These are phyloP conservation scores for Petunia secreta DNA, from an alignment of 257 asterid genomes.

Conservation along the genomic window DNA sequence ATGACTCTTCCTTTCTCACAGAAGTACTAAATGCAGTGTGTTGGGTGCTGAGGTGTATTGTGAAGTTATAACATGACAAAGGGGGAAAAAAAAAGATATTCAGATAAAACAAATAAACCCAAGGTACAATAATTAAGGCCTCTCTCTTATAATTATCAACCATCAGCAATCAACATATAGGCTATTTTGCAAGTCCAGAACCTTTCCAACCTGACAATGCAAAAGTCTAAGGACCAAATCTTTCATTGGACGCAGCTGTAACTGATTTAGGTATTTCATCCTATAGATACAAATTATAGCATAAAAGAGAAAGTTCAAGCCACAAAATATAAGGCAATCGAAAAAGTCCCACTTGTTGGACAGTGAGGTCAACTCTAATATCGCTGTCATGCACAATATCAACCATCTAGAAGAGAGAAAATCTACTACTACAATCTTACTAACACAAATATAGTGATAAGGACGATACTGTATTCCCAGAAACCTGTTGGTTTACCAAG, in stretches of 20 bases:
- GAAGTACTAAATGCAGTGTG: neutral
- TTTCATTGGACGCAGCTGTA: neutral
- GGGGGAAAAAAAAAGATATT: neutral
- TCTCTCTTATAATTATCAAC: neutral
- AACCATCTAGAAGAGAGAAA: slow-evolving; percentile 16
- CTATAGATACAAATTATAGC: neutral
- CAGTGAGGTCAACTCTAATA: neutral
- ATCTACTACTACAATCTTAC: neutral
- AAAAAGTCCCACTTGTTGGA: neutral
- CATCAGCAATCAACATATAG: neutral
- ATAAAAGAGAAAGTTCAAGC: neutral
- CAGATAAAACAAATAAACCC: neutral
- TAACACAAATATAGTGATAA: neutral
- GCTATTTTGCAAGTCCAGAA: neutral
- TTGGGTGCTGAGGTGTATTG: neutral
- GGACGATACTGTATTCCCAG: neutral
- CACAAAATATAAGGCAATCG: neutral
- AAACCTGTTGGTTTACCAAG: slow-evolving; percentile 4
- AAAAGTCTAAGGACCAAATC: neutral
- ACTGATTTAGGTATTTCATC: neutral
- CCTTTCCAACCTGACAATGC: neutral
- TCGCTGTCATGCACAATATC: neutral
- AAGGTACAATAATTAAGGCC: neutral
- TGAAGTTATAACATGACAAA: neutral
- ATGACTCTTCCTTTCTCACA: neutral